A percentile compares a stretch with the other conserved stretches of the same genome.
phyloP scores from a whole-genome alignment of 2,329 filamentous ascomycete species.

The Periconia sp. region DNA sequence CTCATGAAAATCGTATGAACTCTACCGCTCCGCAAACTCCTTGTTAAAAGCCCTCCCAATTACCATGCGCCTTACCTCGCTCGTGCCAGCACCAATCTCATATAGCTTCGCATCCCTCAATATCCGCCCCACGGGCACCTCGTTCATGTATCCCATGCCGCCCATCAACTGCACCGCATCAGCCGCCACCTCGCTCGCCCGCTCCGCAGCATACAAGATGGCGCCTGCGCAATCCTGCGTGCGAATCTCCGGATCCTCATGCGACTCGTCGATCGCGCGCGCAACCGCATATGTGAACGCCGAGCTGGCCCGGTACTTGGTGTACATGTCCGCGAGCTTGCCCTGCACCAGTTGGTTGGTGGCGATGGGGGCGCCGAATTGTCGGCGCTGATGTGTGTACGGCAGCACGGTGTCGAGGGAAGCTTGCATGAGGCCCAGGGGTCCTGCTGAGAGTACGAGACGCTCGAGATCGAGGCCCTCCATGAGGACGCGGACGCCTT shows the following conservation, averaged over 20 bases:
- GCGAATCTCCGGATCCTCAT: conserved; percentile 60
- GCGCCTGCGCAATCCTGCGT: conserved; percentile 95
- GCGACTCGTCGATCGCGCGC: conserved; percentile 64
- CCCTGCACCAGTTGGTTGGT: conserved; percentile 93
- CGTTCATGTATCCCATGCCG: conserved; percentile 94
- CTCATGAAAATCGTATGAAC: too few relatives aligned
- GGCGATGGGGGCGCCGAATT: conserved; percentile 84
- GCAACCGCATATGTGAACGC: conserved; percentile 89
- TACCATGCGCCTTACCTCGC: conserved; percentile 90
- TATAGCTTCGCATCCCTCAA: conserved; percentile 81
- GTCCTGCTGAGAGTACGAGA: conserved; percentile 86
- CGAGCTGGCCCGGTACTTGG: conserved; percentile 80
- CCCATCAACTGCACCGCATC: conserved; percentile 92
- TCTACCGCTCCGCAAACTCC: conserved; percentile 54
- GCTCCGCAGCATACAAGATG: conserved; percentile 89
- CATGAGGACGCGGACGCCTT: conserved; percentile 90
- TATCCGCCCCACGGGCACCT: conserved; percentile 86
- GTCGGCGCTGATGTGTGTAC: conserved; percentile 84
- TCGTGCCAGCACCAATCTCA: conserved; percentile 95
- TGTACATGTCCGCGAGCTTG: conserved; percentile 96
- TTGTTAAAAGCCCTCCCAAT: conserved; percentile 92
- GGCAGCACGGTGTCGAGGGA: conserved; percentile 82
- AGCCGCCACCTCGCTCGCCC: conserved; percentile 81
- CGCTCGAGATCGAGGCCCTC: conserved; percentile 93
- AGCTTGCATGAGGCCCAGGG: conserved; percentile 92